A percentile compares a stretch with the other conserved stretches of the same genome.
Evolutionary conservation across 176 grass and related monocot genomes (phyloP).

Genomic region (Urochloa ruziziensis): DNA sequence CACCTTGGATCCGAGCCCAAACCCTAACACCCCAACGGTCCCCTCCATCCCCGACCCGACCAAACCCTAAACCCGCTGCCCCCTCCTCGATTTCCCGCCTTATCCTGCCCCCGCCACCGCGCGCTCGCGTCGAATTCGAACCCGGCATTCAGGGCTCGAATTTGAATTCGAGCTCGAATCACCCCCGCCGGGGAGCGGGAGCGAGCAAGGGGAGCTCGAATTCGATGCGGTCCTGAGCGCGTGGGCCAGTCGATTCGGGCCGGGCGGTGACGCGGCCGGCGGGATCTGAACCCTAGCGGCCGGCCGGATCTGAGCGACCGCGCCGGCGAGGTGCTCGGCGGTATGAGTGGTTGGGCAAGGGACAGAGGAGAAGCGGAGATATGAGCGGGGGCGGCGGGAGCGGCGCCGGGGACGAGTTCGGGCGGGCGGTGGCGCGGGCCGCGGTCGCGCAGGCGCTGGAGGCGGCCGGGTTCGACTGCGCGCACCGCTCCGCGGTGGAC

Average conservation of each 20-base stretch:
- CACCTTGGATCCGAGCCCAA: slow-evolving; percentile 36
- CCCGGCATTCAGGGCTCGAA: not conserved
- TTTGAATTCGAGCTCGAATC: slow-evolving; percentile 11
- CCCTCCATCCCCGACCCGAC: not conserved
- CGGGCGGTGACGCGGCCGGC: slow-evolving; percentile 16
- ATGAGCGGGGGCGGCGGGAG: slow-evolving; percentile 29
- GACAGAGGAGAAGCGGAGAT: slow-evolving; percentile 17
- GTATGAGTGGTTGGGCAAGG: slow-evolving; percentile 26
- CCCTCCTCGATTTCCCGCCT: slow-evolving; percentile 18
- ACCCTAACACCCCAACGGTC: slow-evolving; percentile 42
- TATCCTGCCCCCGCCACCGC: not conserved
- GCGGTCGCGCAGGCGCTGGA: slow-evolving; percentile 72
- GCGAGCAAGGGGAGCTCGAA: slow-evolving; percentile 19
- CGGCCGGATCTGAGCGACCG: slow-evolving; percentile 54
- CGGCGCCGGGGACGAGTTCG: slow-evolving; percentile 57
- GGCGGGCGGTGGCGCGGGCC: slow-evolving; percentile 58
- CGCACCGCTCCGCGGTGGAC: slow-evolving; percentile 63
- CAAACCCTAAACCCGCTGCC: slow-evolving; percentile 1
- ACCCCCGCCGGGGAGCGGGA: not conserved
- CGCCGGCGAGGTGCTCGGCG: slow-evolving; percentile 39
- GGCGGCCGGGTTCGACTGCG: slow-evolving; percentile 58
- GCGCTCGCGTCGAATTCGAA: not conserved
- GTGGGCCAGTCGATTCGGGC: not conserved
- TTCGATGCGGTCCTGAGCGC: not conserved
- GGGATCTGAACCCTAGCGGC: slow-evolving; percentile 54